Conservation (phyloP, 768 basidiomycete genomes). For the Suillus luteus region DNA sequence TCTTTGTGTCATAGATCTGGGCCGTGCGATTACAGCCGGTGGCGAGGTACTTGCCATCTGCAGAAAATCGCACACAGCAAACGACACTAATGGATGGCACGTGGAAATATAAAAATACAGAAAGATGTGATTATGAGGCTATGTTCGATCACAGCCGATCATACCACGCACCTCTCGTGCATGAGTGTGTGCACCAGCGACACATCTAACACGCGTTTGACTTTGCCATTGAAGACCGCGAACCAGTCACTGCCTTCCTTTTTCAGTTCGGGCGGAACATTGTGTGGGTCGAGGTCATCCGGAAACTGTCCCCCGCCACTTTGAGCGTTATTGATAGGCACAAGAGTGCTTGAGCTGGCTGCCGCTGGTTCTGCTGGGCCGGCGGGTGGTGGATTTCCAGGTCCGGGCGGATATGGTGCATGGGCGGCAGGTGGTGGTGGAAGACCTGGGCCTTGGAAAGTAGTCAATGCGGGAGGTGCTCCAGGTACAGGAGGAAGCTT, state of each 20-base stretch:
- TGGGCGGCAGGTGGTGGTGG: slow-evolving; percentile 37
- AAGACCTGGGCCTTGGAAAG: slow-evolving; percentile 39
- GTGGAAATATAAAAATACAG: slow-evolving; percentile 7
- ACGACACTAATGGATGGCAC: slow-evolving; percentile 26
- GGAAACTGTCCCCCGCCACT: slow-evolving; percentile 35
- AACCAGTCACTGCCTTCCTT: slow-evolving; percentile 57
- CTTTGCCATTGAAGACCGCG: slow-evolving; percentile 53
- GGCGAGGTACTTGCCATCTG: slow-evolving; percentile 33
- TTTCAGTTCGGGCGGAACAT: slow-evolving; percentile 20
- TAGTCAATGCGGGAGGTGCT: slow-evolving; percentile 28
- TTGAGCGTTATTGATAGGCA: slow-evolving; percentile 28
- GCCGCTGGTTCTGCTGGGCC: slow-evolving; percentile 28
- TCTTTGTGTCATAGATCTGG: slow-evolving; percentile 92
- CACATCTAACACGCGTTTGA: slow-evolving; percentile 51
- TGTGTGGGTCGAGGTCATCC: slow-evolving; percentile 26
- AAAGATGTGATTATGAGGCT: slow-evolving; percentile 6
- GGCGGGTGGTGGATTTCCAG: slow-evolving; percentile 35
- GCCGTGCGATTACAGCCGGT: slow-evolving; percentile 84
- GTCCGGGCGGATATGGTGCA: slow-evolving; percentile 33
- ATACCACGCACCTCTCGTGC: slow-evolving; percentile 74
- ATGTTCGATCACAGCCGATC: slow-evolving; percentile 10
- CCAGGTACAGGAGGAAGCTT: slow-evolving; percentile 35
- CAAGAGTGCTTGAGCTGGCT: slow-evolving; percentile 24
- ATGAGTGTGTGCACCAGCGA: slow-evolving; percentile 79
- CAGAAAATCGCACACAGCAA: slow-evolving; percentile 35